Conservation (phyloP, 2,329 filamentous ascomycete genomes). For the Graphilbum fragrans region DNA sequence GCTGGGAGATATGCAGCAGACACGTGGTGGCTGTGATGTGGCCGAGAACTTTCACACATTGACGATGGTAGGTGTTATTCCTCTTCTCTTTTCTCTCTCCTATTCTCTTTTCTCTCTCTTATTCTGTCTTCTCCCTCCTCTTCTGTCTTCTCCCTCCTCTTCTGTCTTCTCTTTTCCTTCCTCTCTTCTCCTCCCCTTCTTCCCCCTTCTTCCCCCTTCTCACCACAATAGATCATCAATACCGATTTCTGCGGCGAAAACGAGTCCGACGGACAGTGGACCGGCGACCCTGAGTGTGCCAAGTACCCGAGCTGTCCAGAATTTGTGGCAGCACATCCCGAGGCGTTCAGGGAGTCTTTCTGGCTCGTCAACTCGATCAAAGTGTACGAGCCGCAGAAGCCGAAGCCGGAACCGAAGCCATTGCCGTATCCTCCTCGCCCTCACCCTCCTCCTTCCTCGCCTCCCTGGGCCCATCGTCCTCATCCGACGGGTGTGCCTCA, state of each 20-base stretch:
- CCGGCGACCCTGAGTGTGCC: conserved; percentile 7
- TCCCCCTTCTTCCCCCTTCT: not conserved
- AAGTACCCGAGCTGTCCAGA: conserved; percentile 29
- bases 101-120: too few species aligned
- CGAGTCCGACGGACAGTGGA: conserved; percentile 10
- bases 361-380: conserved; percentile 43
- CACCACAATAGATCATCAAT: conserved; percentile 14
- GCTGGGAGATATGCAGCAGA: conserved; percentile 19
- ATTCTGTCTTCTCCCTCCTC: too few species aligned
- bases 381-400: conserved; percentile 25
- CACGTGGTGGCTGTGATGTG: conserved; percentile 36
- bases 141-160: too few species aligned
- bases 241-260: conserved; percentile 19
- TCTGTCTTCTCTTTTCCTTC: too few species aligned
- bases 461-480: too few species aligned
- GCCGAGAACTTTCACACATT: conserved; percentile 38
- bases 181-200: too few species aligned
- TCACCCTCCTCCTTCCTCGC: too few species aligned
- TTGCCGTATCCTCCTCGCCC: too few species aligned
- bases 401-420: too few species aligned
- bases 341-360: conserved; percentile 42
- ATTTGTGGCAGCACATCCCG: conserved; percentile 44
- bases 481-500: too few species aligned
- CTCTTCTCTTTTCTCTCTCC: too few species aligned
- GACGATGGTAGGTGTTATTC: conserved; percentile 35